phyloP scores from a whole-genome alignment of 148 eudicot species.

The Rhododendron molle region DNA sequence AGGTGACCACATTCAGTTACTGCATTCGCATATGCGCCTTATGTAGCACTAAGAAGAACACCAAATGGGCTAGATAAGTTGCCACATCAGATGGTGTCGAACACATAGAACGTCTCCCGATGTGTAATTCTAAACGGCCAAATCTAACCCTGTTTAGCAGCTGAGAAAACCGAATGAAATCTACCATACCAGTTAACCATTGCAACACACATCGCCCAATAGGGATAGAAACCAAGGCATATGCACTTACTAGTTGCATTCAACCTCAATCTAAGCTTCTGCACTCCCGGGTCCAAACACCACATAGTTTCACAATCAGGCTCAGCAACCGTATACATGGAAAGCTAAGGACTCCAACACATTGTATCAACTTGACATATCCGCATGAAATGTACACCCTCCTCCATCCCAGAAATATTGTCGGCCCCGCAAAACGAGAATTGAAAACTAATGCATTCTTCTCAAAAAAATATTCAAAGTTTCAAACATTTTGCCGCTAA shows the following conservation, averaged over 20 bases:
- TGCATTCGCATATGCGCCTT: background rate
- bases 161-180: background rate
- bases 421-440: too few species aligned
- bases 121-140: background rate
- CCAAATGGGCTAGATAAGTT: background rate
- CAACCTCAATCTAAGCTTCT: background rate
- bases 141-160: background rate
- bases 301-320: background rate
- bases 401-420: too few species aligned
- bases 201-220: background rate
- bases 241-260: background rate
- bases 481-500: too few species aligned
- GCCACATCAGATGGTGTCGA: background rate
- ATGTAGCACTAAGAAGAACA: background rate
- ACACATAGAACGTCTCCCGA: background rate
- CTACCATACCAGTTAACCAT: background rate
- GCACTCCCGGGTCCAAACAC: background rate
- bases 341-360: background rate
- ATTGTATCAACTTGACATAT: background rate
- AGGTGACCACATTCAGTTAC: background rate
- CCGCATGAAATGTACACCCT: background rate
- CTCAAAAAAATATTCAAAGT: too few species aligned
- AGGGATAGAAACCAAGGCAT: background rate
- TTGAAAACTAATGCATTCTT: too few species aligned
- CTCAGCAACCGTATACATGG: background rate